A percentile compares a stretch with the other conserved stretches of the same genome.
Conservation (phyloP, 1,284 basidiomycete species). For the Leucoagaricus sp. region DNA sequence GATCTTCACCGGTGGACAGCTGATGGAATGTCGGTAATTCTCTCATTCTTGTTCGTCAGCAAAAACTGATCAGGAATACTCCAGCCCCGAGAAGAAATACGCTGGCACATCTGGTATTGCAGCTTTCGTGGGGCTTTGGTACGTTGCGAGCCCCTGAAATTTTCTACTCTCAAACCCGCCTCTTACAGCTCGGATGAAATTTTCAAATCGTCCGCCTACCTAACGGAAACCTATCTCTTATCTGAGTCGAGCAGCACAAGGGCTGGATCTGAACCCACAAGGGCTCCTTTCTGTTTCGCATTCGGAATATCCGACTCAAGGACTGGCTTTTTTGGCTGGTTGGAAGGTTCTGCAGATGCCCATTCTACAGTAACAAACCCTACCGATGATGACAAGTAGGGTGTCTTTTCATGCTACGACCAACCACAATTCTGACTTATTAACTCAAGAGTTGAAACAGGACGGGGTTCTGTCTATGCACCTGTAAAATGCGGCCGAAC, state of each 20-base stretch:
- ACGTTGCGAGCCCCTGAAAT: slow-evolving; percentile 21
- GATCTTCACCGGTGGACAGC: slow-evolving; percentile 33
- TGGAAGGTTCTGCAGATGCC: slow-evolving; percentile 45
- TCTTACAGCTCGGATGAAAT: slow-evolving; percentile 64
- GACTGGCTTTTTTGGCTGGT: slow-evolving; percentile 55
- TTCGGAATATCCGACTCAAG: slow-evolving; percentile 39
- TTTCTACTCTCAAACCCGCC: slow-evolving; percentile 2
- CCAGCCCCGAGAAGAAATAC: slow-evolving; percentile 60
- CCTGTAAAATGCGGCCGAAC: not conserved
- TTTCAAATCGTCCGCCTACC: slow-evolving; percentile 67
- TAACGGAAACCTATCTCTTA: slow-evolving; percentile 59
- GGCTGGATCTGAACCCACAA: slow-evolving; percentile 37
- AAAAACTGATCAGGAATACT: not conserved
- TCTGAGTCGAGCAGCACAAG: slow-evolving; percentile 29
- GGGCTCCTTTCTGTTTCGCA: slow-evolving; percentile 56
- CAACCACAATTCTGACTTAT: not conserved
- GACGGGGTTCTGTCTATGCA: slow-evolving; percentile 1
- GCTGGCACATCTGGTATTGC: slow-evolving; percentile 60
- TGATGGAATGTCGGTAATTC: slow-evolving; percentile 30
- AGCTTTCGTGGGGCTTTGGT: slow-evolving; percentile 70
- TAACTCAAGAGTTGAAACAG: slow-evolving; percentile 6
- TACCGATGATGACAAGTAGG: slow-evolving; percentile 1
- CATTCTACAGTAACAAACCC: not conserved
- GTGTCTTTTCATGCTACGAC: not conserved
- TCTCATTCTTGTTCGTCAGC: no score